Conservation (phyloP, 1,284 basidiomycete species). For the Anthracocystis walkeri region DNA sequence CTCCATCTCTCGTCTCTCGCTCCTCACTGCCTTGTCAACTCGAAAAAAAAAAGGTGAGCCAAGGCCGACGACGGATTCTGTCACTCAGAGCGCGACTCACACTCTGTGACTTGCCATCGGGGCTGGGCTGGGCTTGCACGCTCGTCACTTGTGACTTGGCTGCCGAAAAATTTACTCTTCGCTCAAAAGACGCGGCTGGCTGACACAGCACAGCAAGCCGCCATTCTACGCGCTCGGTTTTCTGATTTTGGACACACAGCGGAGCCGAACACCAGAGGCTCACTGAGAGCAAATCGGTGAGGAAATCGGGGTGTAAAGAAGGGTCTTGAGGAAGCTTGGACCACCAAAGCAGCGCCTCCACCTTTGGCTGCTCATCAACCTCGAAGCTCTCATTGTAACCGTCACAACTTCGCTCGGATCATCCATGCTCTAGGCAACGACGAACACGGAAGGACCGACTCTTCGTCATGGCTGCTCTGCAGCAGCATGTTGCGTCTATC, state of each 20-base stretch:
- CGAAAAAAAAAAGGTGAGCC: no score
- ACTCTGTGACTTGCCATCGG: no score
- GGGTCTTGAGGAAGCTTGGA: constrained; percentile 24
- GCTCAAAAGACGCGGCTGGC: neutral
- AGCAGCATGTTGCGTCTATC: constrained; percentile 39
- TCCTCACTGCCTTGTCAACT: neutral
- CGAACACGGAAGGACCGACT: neutral
- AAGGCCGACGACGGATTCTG: no score
- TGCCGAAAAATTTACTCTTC: constrained; percentile 1
- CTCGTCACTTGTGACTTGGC: neutral
- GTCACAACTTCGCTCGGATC: neutral
- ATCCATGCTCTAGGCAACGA: neutral
- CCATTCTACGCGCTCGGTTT: no score
- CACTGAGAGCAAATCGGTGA: constrained; percentile 7
- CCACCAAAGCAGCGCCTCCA: constrained; percentile 13
- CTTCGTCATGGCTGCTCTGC: constrained; percentile 34
- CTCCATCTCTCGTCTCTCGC: neutral
- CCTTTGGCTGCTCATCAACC: neutral
- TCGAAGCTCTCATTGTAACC: neutral
- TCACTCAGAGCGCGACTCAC: no score
- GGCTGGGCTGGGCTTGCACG: neutral
- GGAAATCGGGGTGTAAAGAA: neutral
- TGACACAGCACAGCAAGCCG: neutral
- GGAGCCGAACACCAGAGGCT: constrained; percentile 9
- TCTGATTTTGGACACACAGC: neutral